phyloP scores from a whole-genome alignment of 768 basidiomycete genomes.

The Auriculariales sp. region DNA sequence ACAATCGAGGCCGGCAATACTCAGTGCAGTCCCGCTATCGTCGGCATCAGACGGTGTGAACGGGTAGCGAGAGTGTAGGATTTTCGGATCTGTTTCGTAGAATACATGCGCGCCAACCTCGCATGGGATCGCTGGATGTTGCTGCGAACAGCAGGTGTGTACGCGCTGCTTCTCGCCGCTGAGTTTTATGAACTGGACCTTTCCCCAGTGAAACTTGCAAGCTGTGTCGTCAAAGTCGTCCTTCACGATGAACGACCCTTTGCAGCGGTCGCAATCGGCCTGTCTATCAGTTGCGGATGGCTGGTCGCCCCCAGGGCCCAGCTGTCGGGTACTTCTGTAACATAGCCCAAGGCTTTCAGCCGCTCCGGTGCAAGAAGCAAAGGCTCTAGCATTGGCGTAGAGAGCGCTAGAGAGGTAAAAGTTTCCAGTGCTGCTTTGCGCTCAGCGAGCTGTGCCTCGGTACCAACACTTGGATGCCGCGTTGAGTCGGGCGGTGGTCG shows the following conservation, averaged over 20 bases:
- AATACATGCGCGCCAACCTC: constrained; percentile 62
- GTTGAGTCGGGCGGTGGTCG: constrained; percentile 39
- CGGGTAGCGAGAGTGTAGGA: constrained; percentile 58
- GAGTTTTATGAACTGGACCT: constrained; percentile 39
- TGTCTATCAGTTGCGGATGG: constrained; percentile 49
- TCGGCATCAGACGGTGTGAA: constrained; percentile 39
- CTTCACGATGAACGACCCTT: constrained; percentile 51
- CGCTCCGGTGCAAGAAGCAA: constrained; percentile 44
- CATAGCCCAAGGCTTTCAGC: constrained; percentile 54
- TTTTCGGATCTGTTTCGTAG: constrained; percentile 51
- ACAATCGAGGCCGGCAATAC: constrained; percentile 85
- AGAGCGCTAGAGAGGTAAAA: constrained; percentile 37
- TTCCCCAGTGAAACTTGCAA: constrained; percentile 80
- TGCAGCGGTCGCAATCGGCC: constrained; percentile 66
- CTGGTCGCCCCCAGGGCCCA: constrained; percentile 40
- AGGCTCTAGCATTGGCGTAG: constrained; percentile 29
- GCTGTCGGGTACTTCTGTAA: constrained; percentile 44
- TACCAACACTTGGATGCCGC: constrained; percentile 64
- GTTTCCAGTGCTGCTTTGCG: constrained; percentile 42
- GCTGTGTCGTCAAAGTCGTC: constrained; percentile 37
- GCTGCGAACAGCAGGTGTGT: neutral
- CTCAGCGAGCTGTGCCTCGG: constrained; percentile 43
- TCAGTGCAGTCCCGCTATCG: constrained; percentile 30
- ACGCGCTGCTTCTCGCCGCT: constrained; percentile 35
- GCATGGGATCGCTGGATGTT: constrained; percentile 1